Percentiles rank a stretch among this genome's conserved stretches.
phyloP scores from a whole-genome alignment of 306 rosid species.

The Hippophae gyantsensis region DNA sequence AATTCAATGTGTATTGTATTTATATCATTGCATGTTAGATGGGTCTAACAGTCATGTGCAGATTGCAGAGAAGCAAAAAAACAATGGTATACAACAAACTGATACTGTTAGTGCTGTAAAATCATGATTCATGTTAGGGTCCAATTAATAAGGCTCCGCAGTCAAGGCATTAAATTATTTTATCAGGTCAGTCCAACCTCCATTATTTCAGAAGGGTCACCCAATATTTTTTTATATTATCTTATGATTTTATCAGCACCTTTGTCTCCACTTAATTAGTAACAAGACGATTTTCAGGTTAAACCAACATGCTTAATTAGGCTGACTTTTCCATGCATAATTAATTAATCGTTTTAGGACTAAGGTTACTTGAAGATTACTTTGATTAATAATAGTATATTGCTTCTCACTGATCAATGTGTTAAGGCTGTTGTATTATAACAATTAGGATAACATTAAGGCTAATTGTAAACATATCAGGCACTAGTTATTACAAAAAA shows the following conservation, averaged over 20 bases:
- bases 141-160: constrained; percentile 27
- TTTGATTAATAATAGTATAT: background rate
- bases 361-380: background rate
- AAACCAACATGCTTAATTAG: constrained; percentile 10
- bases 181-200: constrained; percentile 7
- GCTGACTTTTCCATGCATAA: no score
- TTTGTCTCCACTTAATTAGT: constrained; percentile 4
- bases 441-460: background rate
- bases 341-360: no score
- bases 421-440: constrained; percentile 5
- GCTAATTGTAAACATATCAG: background rate
- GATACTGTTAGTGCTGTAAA: constrained; percentile 12
- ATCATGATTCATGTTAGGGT: constrained; percentile 24
- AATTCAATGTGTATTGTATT: no score
- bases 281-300: constrained; percentile 3
- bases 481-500: no score
- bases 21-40: constrained; percentile 15
- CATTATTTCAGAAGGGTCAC: constrained; percentile 10
- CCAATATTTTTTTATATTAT: constrained; percentile 31
- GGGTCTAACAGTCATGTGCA: constrained; percentile 43
- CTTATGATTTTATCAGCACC: constrained; percentile 21
- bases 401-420: background rate
- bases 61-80: constrained; percentile 31
- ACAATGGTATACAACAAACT: constrained; percentile 18
- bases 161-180: constrained; percentile 5